Evolutionary conservation across 768 basidiomycete species (phyloP).

Genomic region (Fibroporia radiculosa): DNA sequence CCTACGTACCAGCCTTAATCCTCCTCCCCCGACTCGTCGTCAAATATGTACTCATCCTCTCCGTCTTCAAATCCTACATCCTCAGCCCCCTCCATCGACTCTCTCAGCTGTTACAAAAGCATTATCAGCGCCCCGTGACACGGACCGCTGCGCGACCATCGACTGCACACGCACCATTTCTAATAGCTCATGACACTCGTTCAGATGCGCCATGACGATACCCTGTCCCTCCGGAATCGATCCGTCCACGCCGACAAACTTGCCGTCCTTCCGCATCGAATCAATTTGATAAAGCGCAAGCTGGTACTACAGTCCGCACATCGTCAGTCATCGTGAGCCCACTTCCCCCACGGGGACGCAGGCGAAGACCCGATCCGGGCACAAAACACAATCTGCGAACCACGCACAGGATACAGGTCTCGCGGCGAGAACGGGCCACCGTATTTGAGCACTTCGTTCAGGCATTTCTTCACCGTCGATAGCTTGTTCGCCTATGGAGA

Average conservation of each 20-base stretch:
- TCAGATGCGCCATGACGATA: conserved; percentile 91
- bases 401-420: conserved; percentile 85
- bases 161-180: conserved; percentile 64
- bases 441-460: conserved; percentile 93
- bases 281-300: conserved; percentile 94
- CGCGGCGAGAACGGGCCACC: conserved; percentile 89
- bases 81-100: conserved; percentile 71
- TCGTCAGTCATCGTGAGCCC: background rate
- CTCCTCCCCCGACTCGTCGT: conserved; percentile 6
- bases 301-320: conserved; percentile 57
- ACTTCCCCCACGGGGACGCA: background rate
- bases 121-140: background rate
- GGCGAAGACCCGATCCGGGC: too few relatives aligned
- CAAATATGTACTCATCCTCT: conserved; percentile 14
- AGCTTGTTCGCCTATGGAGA: conserved; percentile 80
- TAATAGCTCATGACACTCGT: conserved; percentile 91
- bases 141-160: background rate
- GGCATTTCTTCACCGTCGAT: conserved; percentile 92
- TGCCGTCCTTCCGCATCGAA: conserved; percentile 86
- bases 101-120: conserved; percentile 50
- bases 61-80: conserved; percentile 31
- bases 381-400: background rate
- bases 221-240: conserved; percentile 93
- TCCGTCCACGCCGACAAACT: conserved; percentile 85
- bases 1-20: background rate